phyloP scores from a whole-genome alignment of 1,284 basidiomycete species.

The Fistulinella cinereoalba region DNA sequence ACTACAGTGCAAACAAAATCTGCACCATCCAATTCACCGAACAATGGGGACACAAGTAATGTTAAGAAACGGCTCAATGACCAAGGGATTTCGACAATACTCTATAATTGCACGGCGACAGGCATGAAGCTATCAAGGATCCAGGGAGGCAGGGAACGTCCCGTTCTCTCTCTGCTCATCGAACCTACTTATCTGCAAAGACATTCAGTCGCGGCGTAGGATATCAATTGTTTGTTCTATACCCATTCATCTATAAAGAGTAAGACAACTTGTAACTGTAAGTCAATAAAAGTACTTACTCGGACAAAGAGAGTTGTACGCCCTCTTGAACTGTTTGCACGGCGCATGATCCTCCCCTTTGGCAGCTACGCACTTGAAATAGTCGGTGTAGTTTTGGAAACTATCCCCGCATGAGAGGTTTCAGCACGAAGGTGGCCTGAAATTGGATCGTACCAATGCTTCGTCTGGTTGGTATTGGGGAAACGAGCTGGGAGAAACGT shows the following conservation, averaged over 20 bases:
- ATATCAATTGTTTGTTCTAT: conserved; percentile 22
- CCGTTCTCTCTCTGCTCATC: conserved; percentile 92
- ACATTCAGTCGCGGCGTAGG: conserved; percentile 8
- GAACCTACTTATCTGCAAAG: conserved; percentile 72
- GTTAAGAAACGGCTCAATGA: background rate
- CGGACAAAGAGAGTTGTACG: conserved; percentile 96
- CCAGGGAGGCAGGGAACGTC: conserved; percentile 88
- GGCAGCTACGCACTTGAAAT: conserved; percentile 95
- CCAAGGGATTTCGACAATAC: background rate
- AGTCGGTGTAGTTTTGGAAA: conserved; percentile 97
- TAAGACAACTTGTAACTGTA: conserved; percentile 10
- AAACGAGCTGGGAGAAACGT: conserved; percentile 69
- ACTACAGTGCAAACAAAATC: no score
- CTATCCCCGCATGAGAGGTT: conserved; percentile 38
- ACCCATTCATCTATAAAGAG: conserved; percentile 77
- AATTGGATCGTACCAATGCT: conserved; percentile 71
- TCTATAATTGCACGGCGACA: conserved; percentile 13
- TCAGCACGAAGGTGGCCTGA: background rate
- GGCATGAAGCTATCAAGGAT: conserved; percentile 51
- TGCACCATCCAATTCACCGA: no score
- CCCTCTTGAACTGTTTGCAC: conserved; percentile 98
- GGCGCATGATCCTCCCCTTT: conserved; percentile 98
- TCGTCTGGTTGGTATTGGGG: conserved; percentile 94
- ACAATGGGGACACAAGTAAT: no score
- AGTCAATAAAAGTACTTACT: conserved; percentile 61